phyloP scores from a whole-genome alignment of 345 rosid species.

The Syzygium grande region DNA sequence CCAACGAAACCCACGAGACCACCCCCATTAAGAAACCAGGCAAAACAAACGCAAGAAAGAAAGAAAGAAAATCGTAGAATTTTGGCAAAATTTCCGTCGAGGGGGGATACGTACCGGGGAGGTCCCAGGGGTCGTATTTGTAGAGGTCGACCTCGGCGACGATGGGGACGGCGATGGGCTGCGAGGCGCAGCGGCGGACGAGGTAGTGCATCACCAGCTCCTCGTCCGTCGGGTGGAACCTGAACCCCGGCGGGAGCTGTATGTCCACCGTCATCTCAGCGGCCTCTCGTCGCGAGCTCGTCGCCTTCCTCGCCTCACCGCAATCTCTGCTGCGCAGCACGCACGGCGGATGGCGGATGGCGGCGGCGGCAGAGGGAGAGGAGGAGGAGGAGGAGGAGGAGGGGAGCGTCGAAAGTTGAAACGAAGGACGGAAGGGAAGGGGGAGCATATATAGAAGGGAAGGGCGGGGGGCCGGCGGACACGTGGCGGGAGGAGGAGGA shows the following conservation, averaged over 20 bases:
- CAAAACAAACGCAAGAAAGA: background rate
- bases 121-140: slow-evolving; percentile 79
- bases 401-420: slow-evolving; percentile 74
- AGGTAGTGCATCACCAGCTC: slow-evolving; percentile 91
- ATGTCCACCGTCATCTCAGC: slow-evolving; percentile 29
- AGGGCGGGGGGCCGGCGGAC: slow-evolving; percentile 19
- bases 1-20: background rate
- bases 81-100: no score
- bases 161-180: slow-evolving; percentile 60
- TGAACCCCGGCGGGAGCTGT: slow-evolving; percentile 82
- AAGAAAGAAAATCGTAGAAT: background rate
- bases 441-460: slow-evolving; percentile 39
- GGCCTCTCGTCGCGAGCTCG: background rate
- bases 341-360: no score
- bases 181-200: slow-evolving; percentile 76
- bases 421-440: slow-evolving; percentile 34
- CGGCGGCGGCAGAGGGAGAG: no score
- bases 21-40: background rate
- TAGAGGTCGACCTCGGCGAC: slow-evolving; percentile 83
- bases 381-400: no score
- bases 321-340: no score
- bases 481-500: slow-evolving; percentile 41
- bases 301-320: no score
- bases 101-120: slow-evolving; percentile 46
- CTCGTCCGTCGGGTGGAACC: slow-evolving; percentile 97